phyloP scores from a whole-genome alignment of 768 basidiomycete species.

The Tylopilus vinaceipallidus region DNA sequence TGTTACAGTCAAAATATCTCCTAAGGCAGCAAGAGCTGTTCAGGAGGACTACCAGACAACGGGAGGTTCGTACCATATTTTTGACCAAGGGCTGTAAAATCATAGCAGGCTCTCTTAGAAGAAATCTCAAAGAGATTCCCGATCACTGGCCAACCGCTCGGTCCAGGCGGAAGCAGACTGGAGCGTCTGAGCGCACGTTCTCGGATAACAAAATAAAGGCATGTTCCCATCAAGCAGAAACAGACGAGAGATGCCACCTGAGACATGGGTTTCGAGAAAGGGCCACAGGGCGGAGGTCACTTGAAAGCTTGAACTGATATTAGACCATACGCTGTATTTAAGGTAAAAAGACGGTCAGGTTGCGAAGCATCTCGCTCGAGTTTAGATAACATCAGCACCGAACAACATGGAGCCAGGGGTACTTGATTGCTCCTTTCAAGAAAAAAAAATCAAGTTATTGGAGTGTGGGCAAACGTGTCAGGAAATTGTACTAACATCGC shows the following conservation, averaged over 20 bases:
- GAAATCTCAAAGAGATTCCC: conserved; percentile 58
- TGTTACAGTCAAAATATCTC: conserved; percentile 15
- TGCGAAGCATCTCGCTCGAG: too few species aligned
- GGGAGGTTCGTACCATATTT: conserved; percentile 43
- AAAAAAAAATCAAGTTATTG: too few species aligned
- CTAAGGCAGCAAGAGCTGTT: conserved; percentile 20
- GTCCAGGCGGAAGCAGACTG: conserved; percentile 19
- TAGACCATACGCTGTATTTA: too few species aligned
- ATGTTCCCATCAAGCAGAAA: conserved; percentile 19
- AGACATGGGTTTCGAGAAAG: too few species aligned
- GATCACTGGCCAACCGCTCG: conserved; percentile 37
- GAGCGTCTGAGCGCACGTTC: neutral
- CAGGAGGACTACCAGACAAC: neutral
- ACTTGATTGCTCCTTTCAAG: too few species aligned
- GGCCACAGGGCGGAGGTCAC: too few species aligned
- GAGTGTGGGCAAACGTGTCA: too few species aligned
- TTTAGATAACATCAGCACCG: too few species aligned
- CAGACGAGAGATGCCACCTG: neutral
- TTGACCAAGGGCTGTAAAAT: conserved; percentile 51
- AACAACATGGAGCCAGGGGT: too few species aligned
- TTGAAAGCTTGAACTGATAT: too few species aligned
- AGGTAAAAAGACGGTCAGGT: too few species aligned
- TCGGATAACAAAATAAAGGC: conserved; percentile 2
- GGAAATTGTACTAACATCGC: too few species aligned
- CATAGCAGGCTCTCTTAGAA: conserved; percentile 47